Percentiles rank a stretch among this genome's conserved stretches.
phyloP scores from a whole-genome alignment of 495 filamentous ascomycete genomes.

The Trichoderma erinaceum region DNA sequence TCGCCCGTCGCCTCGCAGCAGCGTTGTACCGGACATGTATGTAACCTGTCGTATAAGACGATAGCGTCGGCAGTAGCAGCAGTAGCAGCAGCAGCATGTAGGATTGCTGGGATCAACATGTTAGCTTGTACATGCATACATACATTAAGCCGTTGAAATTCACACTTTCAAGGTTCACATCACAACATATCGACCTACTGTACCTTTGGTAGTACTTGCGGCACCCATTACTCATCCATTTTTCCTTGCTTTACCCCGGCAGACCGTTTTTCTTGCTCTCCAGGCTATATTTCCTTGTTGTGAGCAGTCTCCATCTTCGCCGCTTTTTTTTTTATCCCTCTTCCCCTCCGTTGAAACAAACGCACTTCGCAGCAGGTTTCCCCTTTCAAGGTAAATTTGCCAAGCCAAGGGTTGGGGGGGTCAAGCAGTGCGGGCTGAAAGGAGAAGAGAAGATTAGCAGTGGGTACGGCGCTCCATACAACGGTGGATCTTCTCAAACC shows the following conservation, averaged over 20 bases:
- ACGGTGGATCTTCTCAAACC: slow-evolving; percentile 7
- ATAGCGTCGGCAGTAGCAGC: too few species aligned
- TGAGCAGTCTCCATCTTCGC: background rate
- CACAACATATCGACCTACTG: too few species aligned
- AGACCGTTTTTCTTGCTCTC: background rate
- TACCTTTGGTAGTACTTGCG: background rate
- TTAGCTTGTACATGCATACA: too few species aligned
- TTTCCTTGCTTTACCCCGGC: background rate
- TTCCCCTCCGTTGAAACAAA: background rate
- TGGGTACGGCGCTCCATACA: background rate
- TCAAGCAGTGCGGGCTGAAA: background rate
- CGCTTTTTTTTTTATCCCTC: background rate
- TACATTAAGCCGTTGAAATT: too few species aligned
- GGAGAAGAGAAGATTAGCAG: slow-evolving; percentile 4
- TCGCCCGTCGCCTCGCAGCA: too few species aligned
- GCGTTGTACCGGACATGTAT: background rate
- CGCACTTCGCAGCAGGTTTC: background rate
- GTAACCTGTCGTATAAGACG: background rate
- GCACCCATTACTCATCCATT: background rate
- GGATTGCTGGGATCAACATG: too few species aligned
- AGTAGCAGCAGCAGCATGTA: too few species aligned
- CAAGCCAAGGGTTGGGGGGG: background rate
- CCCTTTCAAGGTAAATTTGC: background rate
- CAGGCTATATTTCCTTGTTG: background rate
- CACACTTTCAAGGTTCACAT: too few species aligned